Evolutionary conservation across 352 stramenopile species (phyloP), one percentile per base, ranked within the genome.

Genomic region (Globisporangium megalacanthum): DNA sequence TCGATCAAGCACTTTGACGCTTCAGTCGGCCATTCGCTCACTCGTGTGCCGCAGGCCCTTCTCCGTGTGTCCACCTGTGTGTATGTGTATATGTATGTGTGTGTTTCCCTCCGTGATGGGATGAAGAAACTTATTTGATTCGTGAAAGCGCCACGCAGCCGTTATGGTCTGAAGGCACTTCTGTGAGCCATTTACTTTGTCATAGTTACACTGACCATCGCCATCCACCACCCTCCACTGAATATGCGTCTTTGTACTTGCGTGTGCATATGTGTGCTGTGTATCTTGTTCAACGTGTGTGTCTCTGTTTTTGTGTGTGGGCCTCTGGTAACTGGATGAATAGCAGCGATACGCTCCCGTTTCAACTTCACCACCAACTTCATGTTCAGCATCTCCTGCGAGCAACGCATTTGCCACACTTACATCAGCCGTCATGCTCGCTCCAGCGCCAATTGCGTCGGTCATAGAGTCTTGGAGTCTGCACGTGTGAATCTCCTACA

Each of bases 161-260:
- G 58, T 64, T 49, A 50, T 58, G 58, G 58, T 59, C 20, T 64
- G 58, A 64, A 64, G 58, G 51, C 35, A 52, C 58, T 64, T 54
- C 58, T 64, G 58, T 79, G 70, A 79, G 68, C 70, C 47, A 52
- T 64, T 69, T 57, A 75, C 61, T 62, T 68, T 72, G 70, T 79
- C 70, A 79, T 79, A 79, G 70, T 79, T 79, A 79, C 70, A 76
- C 70, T 79, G 70, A 79, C 70, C 68, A 67, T 79, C 65, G 67
- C 54, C 54, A 45, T 17, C 41, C 10, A 49, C 11, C 22, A 42
- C 48, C n/a, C 19, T 4, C 55, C n/a, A 48, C 0, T 36, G 25
- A 8, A 7, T 10, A 3, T 52, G n/a, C 37, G 50, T 20, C 17
- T 52, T 6, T 10, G 41, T 6, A 2, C 37, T 14, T 50, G 3